Evolutionary conservation across 2,329 filamentous ascomycete species (phyloP), one percentile per base, ranked within the genome.

Genomic region (Neoascochyta sp.): DNA sequence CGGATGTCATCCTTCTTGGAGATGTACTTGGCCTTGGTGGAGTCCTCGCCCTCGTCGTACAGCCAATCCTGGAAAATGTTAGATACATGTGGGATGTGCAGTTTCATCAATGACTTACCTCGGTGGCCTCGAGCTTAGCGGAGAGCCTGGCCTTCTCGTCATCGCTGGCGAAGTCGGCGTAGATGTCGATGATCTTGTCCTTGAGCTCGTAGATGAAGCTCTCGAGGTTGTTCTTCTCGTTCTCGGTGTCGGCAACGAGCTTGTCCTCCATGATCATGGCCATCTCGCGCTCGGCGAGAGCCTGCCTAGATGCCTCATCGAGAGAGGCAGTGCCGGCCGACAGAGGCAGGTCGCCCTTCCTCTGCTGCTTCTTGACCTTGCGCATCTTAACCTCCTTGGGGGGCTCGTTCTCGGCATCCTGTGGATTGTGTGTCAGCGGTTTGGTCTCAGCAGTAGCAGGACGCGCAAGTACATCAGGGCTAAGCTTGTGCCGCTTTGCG

Each of bases 191-290:
- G 29, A 96, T 78, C 80, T 95, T 95, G 69, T 87, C 87, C 53
- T 90, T 85, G 62, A 95, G 77, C 57, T 96, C 89, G 70, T 98
- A 98, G 69, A 96, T 95, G 70, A 83, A 94, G 14, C 86, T 81
- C 75, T 98, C 92, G 31, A 98, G 85, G 70, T 96, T 90, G 73
- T 98, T 98, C 86, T 96, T 98, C 80, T 94, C 94, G 74, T 96
- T 88, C 64, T 96, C 92, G 20, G 92, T 98, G 65, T 96, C 92
- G 52, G 86, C 86, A 34, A 98, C 89, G 36, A 96, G 82, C 78
- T 96, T 98, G 72, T 98, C 92, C 68, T 95, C 88, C 80, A 94
- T 90, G 52, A 88, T 80, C 92, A 98, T 96, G 52, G 80, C 64
- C 48, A 81, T 76, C 71, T 98, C 92, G 65, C 82, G 81, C 76